These are phyloP conservation scores for Limnanthes douglasii DNA, from an alignment of 345 rosid species.

Conservation along the genomic window DNA sequence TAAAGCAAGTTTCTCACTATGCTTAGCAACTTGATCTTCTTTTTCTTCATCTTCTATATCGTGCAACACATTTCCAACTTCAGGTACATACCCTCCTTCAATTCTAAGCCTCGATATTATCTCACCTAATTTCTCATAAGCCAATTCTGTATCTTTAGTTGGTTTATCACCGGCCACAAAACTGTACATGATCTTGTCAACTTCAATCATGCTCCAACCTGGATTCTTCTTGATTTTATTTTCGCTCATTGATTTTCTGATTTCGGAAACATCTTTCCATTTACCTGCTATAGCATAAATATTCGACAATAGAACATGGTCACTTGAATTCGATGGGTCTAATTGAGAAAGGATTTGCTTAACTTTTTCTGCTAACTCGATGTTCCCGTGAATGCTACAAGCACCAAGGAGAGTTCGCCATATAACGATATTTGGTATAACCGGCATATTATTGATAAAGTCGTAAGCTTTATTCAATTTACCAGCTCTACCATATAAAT, in stretches of 20 bases:
- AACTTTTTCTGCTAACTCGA: conserved; percentile 39
- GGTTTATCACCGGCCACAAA: conserved; percentile 13
- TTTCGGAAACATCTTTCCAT: conserved; percentile 38
- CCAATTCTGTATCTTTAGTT: conserved; percentile 4
- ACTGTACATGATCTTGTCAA: conserved; percentile 11
- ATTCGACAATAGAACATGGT: conserved; percentile 38
- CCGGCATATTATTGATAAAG: conserved; percentile 35
- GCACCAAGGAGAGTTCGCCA: conserved; percentile 47
- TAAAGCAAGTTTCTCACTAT: conserved; percentile 61
- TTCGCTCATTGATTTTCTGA: conserved; percentile 20
- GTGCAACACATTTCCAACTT: conserved; percentile 27
- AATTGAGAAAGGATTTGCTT: conserved; percentile 24
- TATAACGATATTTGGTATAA: conserved; percentile 27
- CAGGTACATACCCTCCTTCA: conserved; percentile 47
- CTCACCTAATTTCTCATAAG: conserved; percentile 12
- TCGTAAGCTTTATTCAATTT: conserved; percentile 22
- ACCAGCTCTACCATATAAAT: conserved; percentile 44
- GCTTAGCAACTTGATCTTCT: conserved; percentile 34
- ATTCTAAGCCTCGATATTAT: conserved; percentile 12
- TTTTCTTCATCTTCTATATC: conserved; percentile 51
- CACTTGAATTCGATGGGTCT: conserved; percentile 30
- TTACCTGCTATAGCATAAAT: conserved; percentile 31
- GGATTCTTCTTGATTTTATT: conserved; percentile 26
- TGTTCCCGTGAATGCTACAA: conserved; percentile 36
- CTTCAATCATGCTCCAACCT: conserved; percentile 38